phyloP scores from a whole-genome alignment of 78 protist species.

The Capsaspora owczarzaki region DNA sequence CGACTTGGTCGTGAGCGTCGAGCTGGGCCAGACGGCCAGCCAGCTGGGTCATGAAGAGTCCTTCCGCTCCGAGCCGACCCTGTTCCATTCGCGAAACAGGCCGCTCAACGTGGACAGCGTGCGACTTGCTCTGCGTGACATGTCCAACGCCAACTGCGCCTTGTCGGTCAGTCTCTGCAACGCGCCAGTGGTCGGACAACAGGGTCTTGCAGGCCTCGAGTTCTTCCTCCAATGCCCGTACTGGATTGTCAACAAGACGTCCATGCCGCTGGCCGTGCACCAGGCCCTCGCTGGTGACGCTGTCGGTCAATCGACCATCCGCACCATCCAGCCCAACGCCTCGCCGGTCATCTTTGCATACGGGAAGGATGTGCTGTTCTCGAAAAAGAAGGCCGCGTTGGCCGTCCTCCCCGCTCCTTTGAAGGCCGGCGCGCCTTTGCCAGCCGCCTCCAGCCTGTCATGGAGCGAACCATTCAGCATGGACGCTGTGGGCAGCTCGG shows the following conservation, averaged over 20 bases:
- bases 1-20: not conserved
- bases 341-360: not conserved
- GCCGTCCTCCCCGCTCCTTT: not conserved
- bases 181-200: no score
- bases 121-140: no score
- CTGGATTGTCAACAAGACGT: not conserved
- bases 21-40: not conserved
- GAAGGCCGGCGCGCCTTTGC: no score
- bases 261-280: not conserved
- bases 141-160: no score
- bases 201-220: no score
- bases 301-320: no score
- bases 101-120: not conserved
- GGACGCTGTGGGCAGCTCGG: not conserved
- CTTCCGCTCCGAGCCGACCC: not conserved
- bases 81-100: no score
- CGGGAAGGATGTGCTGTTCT: not conserved
- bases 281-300: not conserved
- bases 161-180: not conserved
- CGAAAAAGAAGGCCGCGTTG: not conserved
- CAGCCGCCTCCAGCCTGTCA: no score
- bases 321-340: no score
- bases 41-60: not conserved
- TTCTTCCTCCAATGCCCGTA: no score
- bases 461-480: not conserved